Evolutionary conservation across 2,329 filamentous ascomycete genomes (phyloP), one percentile per base, ranked within the genome.

Genomic region (Eurotiales sp.): DNA sequence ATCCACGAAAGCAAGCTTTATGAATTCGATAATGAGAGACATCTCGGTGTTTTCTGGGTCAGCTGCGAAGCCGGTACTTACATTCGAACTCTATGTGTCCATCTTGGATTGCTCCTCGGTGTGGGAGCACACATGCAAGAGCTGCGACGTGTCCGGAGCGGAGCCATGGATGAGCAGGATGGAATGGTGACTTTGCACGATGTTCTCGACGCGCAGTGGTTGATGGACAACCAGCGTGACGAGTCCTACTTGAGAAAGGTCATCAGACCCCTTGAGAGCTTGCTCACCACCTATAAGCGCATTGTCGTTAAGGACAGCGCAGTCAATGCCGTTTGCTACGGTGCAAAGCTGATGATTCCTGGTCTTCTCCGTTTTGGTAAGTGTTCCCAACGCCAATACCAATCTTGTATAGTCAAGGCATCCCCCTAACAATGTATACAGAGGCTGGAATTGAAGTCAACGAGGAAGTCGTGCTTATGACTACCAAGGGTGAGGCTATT

Each of bases 121-220:
- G 90, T 96, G 53, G 92, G 92, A 61, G 93, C 89, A 48, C 90
- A 97, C 77, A 97, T 97, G 92, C 92, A 97, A 78, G 92, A 97
- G 78, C 85, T 97, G 61, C 84, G 92, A 63, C 86, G 92, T 81
- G 92, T 97, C 46, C 83, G 92, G 68, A 90, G 85, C 74, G 92
- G 92, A 76, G 91, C 92, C 55, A 96, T 96, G 90, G 87, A 90
- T 68, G 92, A 97, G 82, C 80, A 84, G 58, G 85, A 89, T 68
- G 85, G 86, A 60, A 83, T 96, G 73, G 91, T 96, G 50, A 97
- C 93, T 23, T 81, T 99, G 34, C 93, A 99, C 74, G 90, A 95
- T 70, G 88, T 97, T 52, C 80, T 97, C 55, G 93, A 99, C 67
- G 93, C 93, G 8, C 93, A 97, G 76, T 97, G 89, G 88, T 83